A percentile compares a stretch with the other conserved stretches of the same genome.
Conservation (phyloP, 208 protist species). For the Phytomonas serpens region DNA sequence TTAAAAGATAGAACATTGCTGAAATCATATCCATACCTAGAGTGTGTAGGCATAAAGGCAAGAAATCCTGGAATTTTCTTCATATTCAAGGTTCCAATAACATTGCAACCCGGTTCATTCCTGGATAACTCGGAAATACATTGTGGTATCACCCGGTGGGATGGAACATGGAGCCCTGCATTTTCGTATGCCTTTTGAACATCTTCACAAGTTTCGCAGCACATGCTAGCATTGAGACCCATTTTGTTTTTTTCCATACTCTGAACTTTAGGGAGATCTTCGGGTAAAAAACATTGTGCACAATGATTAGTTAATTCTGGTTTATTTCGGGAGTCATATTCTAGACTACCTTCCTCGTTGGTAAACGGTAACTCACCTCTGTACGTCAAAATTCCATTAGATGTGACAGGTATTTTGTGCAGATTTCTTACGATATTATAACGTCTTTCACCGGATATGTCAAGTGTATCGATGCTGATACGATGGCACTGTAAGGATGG, state of each 20-base stretch:
- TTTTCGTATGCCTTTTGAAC: constrained; percentile 28
- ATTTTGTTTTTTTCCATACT: constrained; percentile 3
- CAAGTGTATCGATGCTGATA: constrained; percentile 64
- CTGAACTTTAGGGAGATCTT: constrained; percentile 1
- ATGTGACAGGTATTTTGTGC: constrained; percentile 39
- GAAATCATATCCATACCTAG: constrained; percentile 19
- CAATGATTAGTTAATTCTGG: constrained; percentile 18
- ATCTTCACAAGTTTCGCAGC: constrained; percentile 68
- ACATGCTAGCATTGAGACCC: constrained; percentile 7
- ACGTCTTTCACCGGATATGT: constrained; percentile 36
- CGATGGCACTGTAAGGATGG: constrained; percentile 47
- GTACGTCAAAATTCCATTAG: constrained; percentile 21
- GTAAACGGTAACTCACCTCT: constrained; percentile 11
- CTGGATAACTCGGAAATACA: constrained; percentile 46
- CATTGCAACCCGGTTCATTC: constrained; percentile 57
- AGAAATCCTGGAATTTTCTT: constrained; percentile 80
- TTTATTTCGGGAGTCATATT: constrained; percentile 15
- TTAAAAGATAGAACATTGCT: constrained; percentile 46
- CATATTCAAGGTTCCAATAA: constrained; percentile 54
- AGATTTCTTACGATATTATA: constrained; percentile 52
- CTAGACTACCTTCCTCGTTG: constrained; percentile 1
- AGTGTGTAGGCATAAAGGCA: constrained; percentile 52
- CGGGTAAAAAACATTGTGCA: constrained; percentile 27
- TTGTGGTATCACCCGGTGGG: constrained; percentile 36
- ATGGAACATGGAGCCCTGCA: constrained; percentile 18